A percentile compares a stretch with the other conserved stretches of the same genome.
Evolutionary conservation across 305 asterid species (phyloP).

Genomic region (Solanum hybrid): DNA sequence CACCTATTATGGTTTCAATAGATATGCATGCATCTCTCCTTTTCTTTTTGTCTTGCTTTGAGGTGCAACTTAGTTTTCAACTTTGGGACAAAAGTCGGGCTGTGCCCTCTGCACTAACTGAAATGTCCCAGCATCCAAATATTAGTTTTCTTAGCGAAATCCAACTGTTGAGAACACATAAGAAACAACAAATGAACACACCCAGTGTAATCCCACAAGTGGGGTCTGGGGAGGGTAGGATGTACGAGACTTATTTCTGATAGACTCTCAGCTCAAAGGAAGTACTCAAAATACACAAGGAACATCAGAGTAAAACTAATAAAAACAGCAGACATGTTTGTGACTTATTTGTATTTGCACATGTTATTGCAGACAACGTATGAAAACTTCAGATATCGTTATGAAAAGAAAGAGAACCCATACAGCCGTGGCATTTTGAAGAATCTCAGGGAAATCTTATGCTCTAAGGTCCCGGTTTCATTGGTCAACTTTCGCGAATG

Average conservation of each 20-base stretch:
- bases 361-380: conserved; percentile 64
- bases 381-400: conserved; percentile 80
- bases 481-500: conserved; percentile 64
- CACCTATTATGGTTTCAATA: background rate
- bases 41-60: background rate
- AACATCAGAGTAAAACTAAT: background rate
- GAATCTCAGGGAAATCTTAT: conserved; percentile 56
- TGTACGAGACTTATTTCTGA: background rate
- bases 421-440: conserved; percentile 43
- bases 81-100: background rate
- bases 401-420: conserved; percentile 81
- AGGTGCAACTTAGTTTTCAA: background rate
- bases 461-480: conserved; percentile 42
- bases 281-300: background rate
- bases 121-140: background rate
- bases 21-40: background rate
- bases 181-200: background rate
- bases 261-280: background rate
- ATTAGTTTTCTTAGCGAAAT: background rate
- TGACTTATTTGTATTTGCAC: background rate
- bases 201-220: background rate
- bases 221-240: background rate
- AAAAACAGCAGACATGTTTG: background rate
- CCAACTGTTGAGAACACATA: background rate
- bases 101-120: background rate